Evolutionary conservation across 2,329 filamentous ascomycete genomes (phyloP).

Genomic region (Emergomyces orientalis): DNA sequence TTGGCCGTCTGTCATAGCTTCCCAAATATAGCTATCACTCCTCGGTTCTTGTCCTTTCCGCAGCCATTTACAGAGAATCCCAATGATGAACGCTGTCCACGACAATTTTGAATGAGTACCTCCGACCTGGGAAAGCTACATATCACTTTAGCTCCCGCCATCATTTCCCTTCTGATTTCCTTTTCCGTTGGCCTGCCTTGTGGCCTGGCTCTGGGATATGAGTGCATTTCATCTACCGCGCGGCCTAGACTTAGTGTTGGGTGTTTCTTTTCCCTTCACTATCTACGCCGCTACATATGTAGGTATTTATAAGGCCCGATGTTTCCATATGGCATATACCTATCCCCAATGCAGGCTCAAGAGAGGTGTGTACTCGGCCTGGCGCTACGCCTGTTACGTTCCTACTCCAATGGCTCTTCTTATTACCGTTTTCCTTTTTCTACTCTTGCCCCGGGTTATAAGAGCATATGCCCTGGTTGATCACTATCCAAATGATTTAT

Average conservation of each 20-base stretch:
- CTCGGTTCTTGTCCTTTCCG: not conserved
- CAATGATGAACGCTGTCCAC: not conserved
- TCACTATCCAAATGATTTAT: conserved; percentile 33
- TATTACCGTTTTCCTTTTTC: not conserved
- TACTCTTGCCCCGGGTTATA: not conserved
- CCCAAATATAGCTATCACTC: not conserved
- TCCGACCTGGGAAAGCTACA: not conserved
- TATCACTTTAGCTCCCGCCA: not conserved
- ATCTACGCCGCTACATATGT: not conserved
- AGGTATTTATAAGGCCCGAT: not conserved
- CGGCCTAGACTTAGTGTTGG: not conserved
- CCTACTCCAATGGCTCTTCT: not conserved
- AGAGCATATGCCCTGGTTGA: not conserved
- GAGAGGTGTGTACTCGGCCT: not conserved
- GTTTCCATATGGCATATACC: not conserved
- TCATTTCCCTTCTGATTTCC: not conserved
- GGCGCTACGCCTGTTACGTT: not conserved
- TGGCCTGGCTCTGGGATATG: not conserved
- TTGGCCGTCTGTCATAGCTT: not conserved
- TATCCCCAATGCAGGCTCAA: not conserved
- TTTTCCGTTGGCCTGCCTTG: not conserved
- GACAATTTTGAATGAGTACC: not conserved
- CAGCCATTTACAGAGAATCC: not conserved
- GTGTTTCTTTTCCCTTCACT: too few species aligned
- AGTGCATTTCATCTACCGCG: too few species aligned